Base-by-base conservation (phyloP, 257 asterid species). In the Nicotiana undulata region DNA sequence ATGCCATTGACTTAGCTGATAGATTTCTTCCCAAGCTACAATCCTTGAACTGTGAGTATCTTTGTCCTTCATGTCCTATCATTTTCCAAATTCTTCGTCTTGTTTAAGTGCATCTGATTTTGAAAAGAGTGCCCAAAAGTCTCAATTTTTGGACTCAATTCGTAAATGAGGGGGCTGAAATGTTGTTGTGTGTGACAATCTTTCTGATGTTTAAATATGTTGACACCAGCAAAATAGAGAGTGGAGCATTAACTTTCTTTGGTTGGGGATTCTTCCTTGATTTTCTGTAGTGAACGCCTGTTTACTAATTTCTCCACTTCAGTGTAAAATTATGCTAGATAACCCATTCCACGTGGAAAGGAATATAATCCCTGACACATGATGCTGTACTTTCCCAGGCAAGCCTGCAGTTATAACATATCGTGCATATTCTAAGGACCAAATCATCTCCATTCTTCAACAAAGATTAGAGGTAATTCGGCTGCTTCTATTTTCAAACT, bases 1-100 rank as follows among this genome's bases (percentile, higher is more conserved):
- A 96, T 90, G 98, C 99, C 58, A 96, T 96, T 85, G 98, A 96
- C 87, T 84, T 96, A 75, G 98, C 99, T 12, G 98, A 94, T 86
- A 91, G 93, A 81, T 96, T 96, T 89, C 97, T 96, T 46, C 98
- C 98, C 26, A 96, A 93, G 84, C 88, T 96, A 80, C 97, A 91
- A 82, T 88, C 95, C 9, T 83, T 92, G 81, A 96, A 90, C 74
- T 94, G 99, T 96, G 87, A 96, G 99, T 89, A 63, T 75, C 85
- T 75, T 37, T 37, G 44, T 32, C 55, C 68, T 82, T 66, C 64
- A 53, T 64, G 61, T 61, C 34, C 72, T 17, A 44, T 13, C 44
- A 53, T 70, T 70, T 12, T 70, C 59, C 22, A 44, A 44, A 3
- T 44, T 51, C 17, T 34, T n/a, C 55, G 1, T 20, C 55, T 68